Evolutionary conservation across 441 rosid species (phyloP).

Genomic region (Adansonia gregorii): DNA sequence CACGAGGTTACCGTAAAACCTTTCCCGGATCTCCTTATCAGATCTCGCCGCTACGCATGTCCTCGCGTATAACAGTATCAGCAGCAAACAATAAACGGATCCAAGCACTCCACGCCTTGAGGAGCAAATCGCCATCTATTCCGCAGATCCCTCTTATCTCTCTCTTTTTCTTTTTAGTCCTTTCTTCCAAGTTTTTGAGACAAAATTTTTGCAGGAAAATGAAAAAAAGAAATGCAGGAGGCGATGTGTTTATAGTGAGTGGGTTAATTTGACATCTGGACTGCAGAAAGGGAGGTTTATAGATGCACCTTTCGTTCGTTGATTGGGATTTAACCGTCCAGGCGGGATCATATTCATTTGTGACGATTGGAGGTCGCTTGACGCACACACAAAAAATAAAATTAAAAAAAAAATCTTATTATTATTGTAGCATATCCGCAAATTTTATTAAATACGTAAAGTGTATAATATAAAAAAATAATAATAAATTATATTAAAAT

Average conservation of each 20-base stretch:
- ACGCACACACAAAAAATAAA: too few species aligned
- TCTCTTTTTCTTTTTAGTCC: constrained; percentile 3
- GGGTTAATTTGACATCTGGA: constrained; percentile 6
- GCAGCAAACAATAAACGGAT: constrained; percentile 34
- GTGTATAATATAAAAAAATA: too few species aligned
- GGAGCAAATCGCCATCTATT: constrained; percentile 34
- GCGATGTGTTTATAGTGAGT: not conserved
- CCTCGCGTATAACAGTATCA: constrained; percentile 37
- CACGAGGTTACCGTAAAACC: constrained; percentile 84
- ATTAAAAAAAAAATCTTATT: not conserved
- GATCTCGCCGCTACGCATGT: constrained; percentile 59
- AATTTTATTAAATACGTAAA: too few species aligned
- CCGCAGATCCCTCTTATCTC: constrained; percentile 18
- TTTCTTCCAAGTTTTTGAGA: not conserved
- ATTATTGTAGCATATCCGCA: not conserved
- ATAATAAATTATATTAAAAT: too few species aligned
- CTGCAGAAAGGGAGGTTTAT: constrained; percentile 13
- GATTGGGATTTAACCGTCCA: constrained; percentile 15
- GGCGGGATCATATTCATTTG: not conserved
- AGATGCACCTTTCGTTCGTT: constrained; percentile 15
- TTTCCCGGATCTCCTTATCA: constrained; percentile 75
- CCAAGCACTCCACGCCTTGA: constrained; percentile 39
- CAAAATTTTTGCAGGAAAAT: not conserved
- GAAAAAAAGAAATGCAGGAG: not conserved
- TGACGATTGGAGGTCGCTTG: not conserved